A percentile compares a stretch with the other conserved stretches of the same genome.
phyloP scores from a whole-genome alignment of 352 stramenopile species.

The Phytophthora colocasiae region DNA sequence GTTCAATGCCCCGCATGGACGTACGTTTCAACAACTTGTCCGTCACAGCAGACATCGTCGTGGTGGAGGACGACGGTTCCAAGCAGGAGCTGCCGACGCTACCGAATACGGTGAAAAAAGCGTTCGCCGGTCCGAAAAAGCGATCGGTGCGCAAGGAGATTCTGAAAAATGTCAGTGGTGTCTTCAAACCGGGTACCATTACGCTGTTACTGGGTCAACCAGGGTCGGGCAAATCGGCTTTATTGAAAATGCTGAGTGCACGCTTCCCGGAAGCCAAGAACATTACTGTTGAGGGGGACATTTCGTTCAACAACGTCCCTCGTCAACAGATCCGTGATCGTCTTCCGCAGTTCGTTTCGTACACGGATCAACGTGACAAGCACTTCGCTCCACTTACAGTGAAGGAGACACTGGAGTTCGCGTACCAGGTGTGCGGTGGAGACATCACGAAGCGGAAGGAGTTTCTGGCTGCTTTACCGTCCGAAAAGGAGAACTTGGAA shows the following conservation, averaged over 20 bases:
- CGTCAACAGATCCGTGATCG: constrained; percentile 37
- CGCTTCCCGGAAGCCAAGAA: constrained; percentile 42
- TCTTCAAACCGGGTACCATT: constrained; percentile 42
- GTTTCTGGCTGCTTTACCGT: constrained; percentile 29
- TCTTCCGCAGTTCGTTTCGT: constrained; percentile 41
- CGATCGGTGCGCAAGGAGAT: constrained; percentile 44
- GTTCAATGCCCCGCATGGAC: constrained; percentile 47
- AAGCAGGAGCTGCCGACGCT: constrained; percentile 43
- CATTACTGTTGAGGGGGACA: constrained; percentile 39
- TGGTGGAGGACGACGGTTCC: constrained; percentile 30
- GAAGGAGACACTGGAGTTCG: constrained; percentile 26
- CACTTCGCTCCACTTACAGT: constrained; percentile 20
- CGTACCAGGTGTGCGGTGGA: constrained; percentile 37
- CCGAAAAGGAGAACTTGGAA: constrained; percentile 9
- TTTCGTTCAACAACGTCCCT: constrained; percentile 48
- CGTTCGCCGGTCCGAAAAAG: constrained; percentile 35
- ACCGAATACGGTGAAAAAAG: constrained; percentile 42
- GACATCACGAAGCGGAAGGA: constrained; percentile 30
- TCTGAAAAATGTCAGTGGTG: constrained; percentile 23
- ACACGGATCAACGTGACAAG: constrained; percentile 26
- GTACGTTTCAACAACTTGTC: constrained; percentile 55
- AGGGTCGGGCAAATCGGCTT: constrained; percentile 37
- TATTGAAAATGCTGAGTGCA: constrained; percentile 50
- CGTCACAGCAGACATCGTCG: constrained; percentile 39
- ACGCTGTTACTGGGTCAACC: constrained; percentile 45